Conservation (phyloP, 495 filamentous ascomycete species). For the Podospora sp. region DNA sequence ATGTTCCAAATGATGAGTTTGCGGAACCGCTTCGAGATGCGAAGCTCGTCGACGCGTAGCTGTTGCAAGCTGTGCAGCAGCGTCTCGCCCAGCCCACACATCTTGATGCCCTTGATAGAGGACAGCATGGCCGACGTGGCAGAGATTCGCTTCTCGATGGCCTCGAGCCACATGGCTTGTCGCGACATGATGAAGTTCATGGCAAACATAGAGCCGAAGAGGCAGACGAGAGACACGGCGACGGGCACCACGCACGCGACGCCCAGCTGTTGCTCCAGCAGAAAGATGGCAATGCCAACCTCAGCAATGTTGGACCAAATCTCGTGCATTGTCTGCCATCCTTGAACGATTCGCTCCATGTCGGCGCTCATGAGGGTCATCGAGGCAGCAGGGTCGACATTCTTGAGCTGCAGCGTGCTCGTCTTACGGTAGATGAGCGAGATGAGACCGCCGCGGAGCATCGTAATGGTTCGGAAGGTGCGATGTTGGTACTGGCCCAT, state of each 20-base stretch:
- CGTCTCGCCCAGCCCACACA: slow-evolving; percentile 56
- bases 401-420: slow-evolving; percentile 45
- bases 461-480: slow-evolving; percentile 62
- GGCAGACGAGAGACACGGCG: slow-evolving; percentile 48
- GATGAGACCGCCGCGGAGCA: slow-evolving; percentile 60
- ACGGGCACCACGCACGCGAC: slow-evolving; percentile 56
- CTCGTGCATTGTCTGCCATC: slow-evolving; percentile 45
- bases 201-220: slow-evolving; percentile 34
- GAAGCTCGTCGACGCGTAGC: slow-evolving; percentile 59
- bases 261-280: slow-evolving; percentile 59
- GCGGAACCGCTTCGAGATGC: slow-evolving; percentile 59
- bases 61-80: slow-evolving; percentile 52
- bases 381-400: slow-evolving; percentile 54
- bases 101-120: slow-evolving; percentile 65
- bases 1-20: slow-evolving; percentile 46
- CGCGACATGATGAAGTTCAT: slow-evolving; percentile 51
- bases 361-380: slow-evolving; percentile 65
- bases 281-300: slow-evolving; percentile 58
- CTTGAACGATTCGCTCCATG: slow-evolving; percentile 44
- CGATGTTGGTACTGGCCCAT: slow-evolving; percentile 58
- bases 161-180: slow-evolving; percentile 55
- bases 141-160: slow-evolving; percentile 55
- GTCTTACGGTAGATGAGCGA: slow-evolving; percentile 61
- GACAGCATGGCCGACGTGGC: slow-evolving; percentile 58
- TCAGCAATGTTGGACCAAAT: slow-evolving; percentile 54